A percentile compares a stretch with the other conserved stretches of the same genome.
phyloP scores from a whole-genome alignment of 306 rosid genomes.

The Vigna trinervia region DNA sequence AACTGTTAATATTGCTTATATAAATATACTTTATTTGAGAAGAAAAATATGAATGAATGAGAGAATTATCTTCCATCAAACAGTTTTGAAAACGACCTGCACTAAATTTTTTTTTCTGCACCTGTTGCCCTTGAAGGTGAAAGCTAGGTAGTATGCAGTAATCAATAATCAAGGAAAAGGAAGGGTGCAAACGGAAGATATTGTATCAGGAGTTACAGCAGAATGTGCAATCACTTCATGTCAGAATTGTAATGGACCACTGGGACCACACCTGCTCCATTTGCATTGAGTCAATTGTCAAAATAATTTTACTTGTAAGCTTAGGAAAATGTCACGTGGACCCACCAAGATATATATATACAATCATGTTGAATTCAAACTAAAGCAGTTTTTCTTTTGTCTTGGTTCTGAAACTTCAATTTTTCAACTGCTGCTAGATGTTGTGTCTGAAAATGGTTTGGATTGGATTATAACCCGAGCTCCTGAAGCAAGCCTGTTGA shows the following conservation, averaged over 20 bases:
- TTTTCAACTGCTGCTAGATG: conserved; percentile 56
- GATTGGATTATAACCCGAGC: conserved; percentile 97
- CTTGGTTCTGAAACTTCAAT: conserved; percentile 9
- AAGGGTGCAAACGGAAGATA: conserved; percentile 41
- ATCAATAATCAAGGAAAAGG: conserved; percentile 37
- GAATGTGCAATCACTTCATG: conserved; percentile 51
- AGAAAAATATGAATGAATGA: too few species aligned
- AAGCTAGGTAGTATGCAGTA: conserved; percentile 13
- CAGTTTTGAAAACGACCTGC: conserved; percentile 43
- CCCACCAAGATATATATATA: conserved; percentile 52
- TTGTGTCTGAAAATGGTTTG: conserved; percentile 54
- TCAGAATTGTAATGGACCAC: conserved; percentile 49
- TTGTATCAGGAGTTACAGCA: conserved; percentile 49
- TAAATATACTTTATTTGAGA: too few species aligned
- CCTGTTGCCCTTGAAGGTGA: conserved; percentile 8
- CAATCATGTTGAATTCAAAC: conserved; percentile 59
- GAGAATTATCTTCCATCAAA: too few species aligned
- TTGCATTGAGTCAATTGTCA: conserved; percentile 42
- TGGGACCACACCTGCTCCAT: conserved; percentile 56
- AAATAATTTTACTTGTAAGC: conserved; percentile 44
- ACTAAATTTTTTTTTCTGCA: neutral
- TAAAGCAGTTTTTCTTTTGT: conserved; percentile 26
- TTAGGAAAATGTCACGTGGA: conserved; percentile 38
- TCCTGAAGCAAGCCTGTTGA: conserved; percentile 99
- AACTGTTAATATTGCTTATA: too few species aligned